Base-by-base conservation (phyloP, 2,329 filamentous ascomycete species). In the Cytospora mali region DNA sequence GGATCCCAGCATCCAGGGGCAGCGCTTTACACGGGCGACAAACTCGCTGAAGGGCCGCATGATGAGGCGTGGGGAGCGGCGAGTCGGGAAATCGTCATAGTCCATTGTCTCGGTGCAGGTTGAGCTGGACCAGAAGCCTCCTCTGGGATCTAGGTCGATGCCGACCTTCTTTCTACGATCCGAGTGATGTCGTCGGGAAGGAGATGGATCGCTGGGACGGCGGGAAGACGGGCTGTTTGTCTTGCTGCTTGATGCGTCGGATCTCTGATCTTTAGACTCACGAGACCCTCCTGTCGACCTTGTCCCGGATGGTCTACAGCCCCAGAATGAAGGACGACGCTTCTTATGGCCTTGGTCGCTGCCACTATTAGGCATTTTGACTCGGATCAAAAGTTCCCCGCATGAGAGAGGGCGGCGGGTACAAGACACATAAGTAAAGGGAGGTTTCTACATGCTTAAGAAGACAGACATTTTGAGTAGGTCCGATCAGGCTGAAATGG, bases 31-130 rank as follows among this genome's bases (percentile, higher is more conserved):
- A 7, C 33, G 33, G 11, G 50, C 35, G 31, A 48, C 50, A 5
- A 64, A 59, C 14, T 55, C n/a, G 42, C 50, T 27, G 48, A 64
- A 64, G 11, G 62, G 55, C 13, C 58, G 61, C 35, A 54, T 54
- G 49, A 53, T 31, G 31, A 49, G 52, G 27, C 35, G 23, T 14
- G 35, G 21, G n/a, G n/a, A n/a, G 21, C 4, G 18, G 14, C 33
- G 25, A 14, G 25, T 23, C 14, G 18, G 18, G 35, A 33, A 33
- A 10, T 33, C 33, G 7, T 27, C 35, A 25, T 46, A 23, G 25
- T 16, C 27, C 18, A 53, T 48, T 49, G 33, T 25, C 21, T 21
- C 2, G 16, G 14, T 7, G 25, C 6, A 27, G 16, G 14, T 23
- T 11, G n/a, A 23, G 42, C 9, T 23, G n/a, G 42, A 23, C 42